phyloP scores from a whole-genome alignment of 306 rosid species.

The Argentina anserina region DNA sequence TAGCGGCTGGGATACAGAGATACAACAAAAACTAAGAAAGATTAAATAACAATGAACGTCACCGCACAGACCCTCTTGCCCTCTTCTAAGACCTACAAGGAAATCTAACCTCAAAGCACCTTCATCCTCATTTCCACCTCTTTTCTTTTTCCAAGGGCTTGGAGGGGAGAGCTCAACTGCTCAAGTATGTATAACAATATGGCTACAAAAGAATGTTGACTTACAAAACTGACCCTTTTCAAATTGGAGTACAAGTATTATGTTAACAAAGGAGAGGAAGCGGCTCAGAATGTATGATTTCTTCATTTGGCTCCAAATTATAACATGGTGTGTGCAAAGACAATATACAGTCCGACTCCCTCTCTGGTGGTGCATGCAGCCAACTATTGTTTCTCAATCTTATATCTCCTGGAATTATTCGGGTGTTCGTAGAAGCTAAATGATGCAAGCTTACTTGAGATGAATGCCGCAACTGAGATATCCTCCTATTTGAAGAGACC shows the following conservation, averaged over 20 bases:
- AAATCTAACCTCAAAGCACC: not conserved
- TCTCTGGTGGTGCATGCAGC: slow-evolving; percentile 57
- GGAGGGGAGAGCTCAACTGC: slow-evolving; percentile 1
- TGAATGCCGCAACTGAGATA: slow-evolving; percentile 18
- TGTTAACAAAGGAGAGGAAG: slow-evolving; percentile 11
- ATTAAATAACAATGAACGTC: not conserved
- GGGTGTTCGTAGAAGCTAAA: slow-evolving; percentile 22
- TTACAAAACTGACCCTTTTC: slow-evolving; percentile 22
- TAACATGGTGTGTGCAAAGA: slow-evolving; percentile 61
- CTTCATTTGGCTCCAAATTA: slow-evolving; percentile 37
- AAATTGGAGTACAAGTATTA: not conserved
- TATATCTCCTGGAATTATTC: slow-evolving; percentile 25
- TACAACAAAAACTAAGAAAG: slow-evolving; percentile 2
- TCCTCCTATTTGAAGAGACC: slow-evolving; percentile 33
- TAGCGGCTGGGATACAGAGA: not conserved
- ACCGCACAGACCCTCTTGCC: slow-evolving; percentile 1
- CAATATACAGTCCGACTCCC: slow-evolving; percentile 48
- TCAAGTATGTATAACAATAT: not conserved
- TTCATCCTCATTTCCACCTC: not conserved
- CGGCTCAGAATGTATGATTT: slow-evolving; percentile 16
- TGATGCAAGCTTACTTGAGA: slow-evolving; percentile 25
- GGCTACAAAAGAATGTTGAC: not conserved
- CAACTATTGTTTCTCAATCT: slow-evolving; percentile 24
- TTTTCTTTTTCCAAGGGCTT: not conserved
- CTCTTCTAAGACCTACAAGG: not conserved